Conservation (phyloP, 495 filamentous ascomycete genomes). For the Beverwykella pulmonaria region DNA sequence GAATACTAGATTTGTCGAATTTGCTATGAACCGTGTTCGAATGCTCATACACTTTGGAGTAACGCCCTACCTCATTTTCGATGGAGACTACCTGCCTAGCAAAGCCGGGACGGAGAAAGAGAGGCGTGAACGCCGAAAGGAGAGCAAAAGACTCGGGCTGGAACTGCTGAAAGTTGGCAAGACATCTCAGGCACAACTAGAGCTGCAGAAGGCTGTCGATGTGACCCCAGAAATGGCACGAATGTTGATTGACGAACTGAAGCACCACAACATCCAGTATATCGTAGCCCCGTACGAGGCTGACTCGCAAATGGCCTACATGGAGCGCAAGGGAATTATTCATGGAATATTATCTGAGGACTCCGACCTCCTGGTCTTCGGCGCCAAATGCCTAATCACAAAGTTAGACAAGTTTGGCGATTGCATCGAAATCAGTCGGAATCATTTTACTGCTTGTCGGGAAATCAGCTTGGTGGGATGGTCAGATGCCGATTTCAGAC, state of each 20-base stretch:
- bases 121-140: constrained; percentile 67
- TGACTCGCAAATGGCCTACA: constrained; percentile 91
- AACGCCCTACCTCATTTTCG: constrained; percentile 90
- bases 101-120: constrained; percentile 89
- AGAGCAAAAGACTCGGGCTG: constrained; percentile 71
- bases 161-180: constrained; percentile 80
- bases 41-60: constrained; percentile 95
- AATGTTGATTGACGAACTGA: constrained; percentile 87
- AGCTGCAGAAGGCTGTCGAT: constrained; percentile 95
- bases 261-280: constrained; percentile 75
- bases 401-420: constrained; percentile 94
- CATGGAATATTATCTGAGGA: constrained; percentile 92
- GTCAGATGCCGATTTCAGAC: constrained; percentile 86
- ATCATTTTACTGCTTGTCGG: constrained; percentile 81
- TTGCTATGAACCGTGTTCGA: constrained; percentile 82
- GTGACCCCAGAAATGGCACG: constrained; percentile 95
- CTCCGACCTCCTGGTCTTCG: constrained; percentile 95
- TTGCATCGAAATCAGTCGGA: constrained; percentile 85
- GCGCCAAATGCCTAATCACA: constrained; percentile 83
- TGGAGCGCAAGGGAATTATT: constrained; percentile 82
- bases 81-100: constrained; percentile 92
- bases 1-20: constrained; percentile 77
- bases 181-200: constrained; percentile 74
- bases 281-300: constrained; percentile 98
- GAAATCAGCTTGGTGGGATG: constrained; percentile 89